phyloP scores from a whole-genome alignment of 192 early-diverging fungal genomes.

The Cetraspora pellucida region DNA sequence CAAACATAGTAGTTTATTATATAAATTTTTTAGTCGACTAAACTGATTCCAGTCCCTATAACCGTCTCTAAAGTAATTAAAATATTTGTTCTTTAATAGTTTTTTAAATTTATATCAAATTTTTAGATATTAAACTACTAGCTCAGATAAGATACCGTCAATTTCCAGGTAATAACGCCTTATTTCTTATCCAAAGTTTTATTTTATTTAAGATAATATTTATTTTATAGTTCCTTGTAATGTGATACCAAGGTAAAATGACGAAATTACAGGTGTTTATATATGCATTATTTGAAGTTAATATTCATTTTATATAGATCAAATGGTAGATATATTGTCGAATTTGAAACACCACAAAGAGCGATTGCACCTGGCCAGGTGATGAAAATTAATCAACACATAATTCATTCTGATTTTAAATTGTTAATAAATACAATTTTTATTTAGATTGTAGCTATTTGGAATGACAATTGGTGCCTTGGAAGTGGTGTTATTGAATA shows the following conservation, averaged over 20 bases:
- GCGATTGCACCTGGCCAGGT: constrained; percentile 48
- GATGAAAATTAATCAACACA: not conserved
- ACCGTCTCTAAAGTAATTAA: too few species aligned
- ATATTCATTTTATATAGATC: not conserved
- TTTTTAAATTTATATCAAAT: not conserved
- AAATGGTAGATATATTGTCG: constrained; percentile 31
- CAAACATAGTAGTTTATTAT: too few species aligned
- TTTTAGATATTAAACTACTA: constrained; percentile 17
- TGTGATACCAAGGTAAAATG: constrained; percentile 8
- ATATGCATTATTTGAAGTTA: not conserved
- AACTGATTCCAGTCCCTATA: too few species aligned
- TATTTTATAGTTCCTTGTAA: constrained; percentile 6
- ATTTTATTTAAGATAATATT: not conserved
- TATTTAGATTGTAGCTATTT: constrained; percentile 43
- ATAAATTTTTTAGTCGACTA: too few species aligned
- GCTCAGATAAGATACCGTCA: constrained; percentile 32
- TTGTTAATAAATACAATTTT: not conserved
- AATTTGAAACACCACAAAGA: constrained; percentile 42
- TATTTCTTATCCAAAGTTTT: not conserved
- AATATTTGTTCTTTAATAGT: not conserved
- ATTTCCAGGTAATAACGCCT: not conserved
- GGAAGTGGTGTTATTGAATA: constrained; percentile 48
- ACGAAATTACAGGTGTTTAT: not conserved
- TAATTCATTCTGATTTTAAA: not conserved
- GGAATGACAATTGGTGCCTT: constrained; percentile 50